Base-by-base conservation (phyloP, 495 filamentous ascomycete species). In the Neurospora tetraspora region DNA sequence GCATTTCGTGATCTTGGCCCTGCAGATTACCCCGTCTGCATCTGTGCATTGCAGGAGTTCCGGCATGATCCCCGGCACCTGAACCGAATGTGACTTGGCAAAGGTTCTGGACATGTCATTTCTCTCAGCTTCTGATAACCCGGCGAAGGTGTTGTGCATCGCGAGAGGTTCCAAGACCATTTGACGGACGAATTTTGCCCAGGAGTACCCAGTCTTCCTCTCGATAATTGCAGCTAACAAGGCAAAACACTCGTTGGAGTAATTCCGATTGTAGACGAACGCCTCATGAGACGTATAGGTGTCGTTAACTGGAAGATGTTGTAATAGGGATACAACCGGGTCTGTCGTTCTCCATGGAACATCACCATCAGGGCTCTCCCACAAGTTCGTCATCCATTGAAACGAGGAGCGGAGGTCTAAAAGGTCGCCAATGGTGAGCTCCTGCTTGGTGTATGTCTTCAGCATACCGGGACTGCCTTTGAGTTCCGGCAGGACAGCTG, bases 241-340 rank as follows among this genome's bases (percentile, higher is more conserved):
- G 2, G 71, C 70, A 16, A 70, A 76, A 20, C 74, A 72, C 31
- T 77, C 76, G 37, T 77, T 77, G n/a, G 70, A 75, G 45, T 77
- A 77, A 74, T 75, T 76, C 3, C 74, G 65, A 2, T 42, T 39
- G 36, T 76, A 23, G 31, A 31, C 3, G 39, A 77, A 77, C 12
- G 18, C 16, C 20, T 36, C 27, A 1, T 61, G 8, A 37, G 16
- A 20, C 11, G 45, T 37, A 8, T 72, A 74, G 10, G 68, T 73
- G 9, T 45, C n/a, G 43, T 71, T 74, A 0, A n/a, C 38, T 4
- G 76, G 73, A 6, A 74, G 36, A 0, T 71, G 34, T 2, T 47
- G 14, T 11, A 77, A 61, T 0, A 77, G 73, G 1, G 74, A 37
- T 2, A 70, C 5, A n/a, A 77, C 39, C 0, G 71, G 71, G 2